Evolutionary conservation across 2,329 filamentous ascomycete species (phyloP), one percentile per base, ranked within the genome.

Genomic region (Fusarium beomiforme): DNA sequence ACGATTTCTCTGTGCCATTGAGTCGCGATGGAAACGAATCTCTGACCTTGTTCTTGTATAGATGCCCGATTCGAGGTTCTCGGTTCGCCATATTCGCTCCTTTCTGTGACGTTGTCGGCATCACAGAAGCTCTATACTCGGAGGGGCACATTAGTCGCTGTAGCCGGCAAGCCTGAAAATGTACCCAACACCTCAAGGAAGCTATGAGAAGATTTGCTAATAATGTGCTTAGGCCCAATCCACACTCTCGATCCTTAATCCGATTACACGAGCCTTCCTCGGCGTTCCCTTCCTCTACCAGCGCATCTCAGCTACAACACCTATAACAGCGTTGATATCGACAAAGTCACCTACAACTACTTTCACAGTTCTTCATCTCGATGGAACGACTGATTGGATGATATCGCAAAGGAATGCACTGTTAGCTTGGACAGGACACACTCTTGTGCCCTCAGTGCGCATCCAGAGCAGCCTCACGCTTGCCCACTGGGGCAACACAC

Each of bases 231-330:
- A 97, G 93, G 91, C 93, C 19, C 89, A 97, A 81, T 98, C 96
- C 4, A 97, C 94, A 0, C 88, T 99, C 64, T 95, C 94, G 46
- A 82, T 98, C 55, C 89, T 98, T 59, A 92, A 94, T 66, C 96
- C 96, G 19, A 87, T 97, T 78, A 89, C 91, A 64, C 90, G 96
- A 80, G 92, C 92, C 26, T 82, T 91, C 50, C 88, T 97, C 31
- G 94, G 95, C 72, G 92, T 98, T 54, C 96, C 96, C 2, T 99
- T 99, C 82, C 87, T 99, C 67, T 98, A 98, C 83, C 95, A 98
- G 83, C 86, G 92, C 82, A 89, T 98, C 73, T 92, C 94, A 36
- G 95, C 95, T 2, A 94, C 95, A 1, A 93, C 91, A 49, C 95
- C 96, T 3, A 88, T 98, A 72, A 97, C 93, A 44, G 94, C 94